Conservation (phyloP, 2,329 filamentous ascomycete genomes). For the Alternaria alternata region DNA sequence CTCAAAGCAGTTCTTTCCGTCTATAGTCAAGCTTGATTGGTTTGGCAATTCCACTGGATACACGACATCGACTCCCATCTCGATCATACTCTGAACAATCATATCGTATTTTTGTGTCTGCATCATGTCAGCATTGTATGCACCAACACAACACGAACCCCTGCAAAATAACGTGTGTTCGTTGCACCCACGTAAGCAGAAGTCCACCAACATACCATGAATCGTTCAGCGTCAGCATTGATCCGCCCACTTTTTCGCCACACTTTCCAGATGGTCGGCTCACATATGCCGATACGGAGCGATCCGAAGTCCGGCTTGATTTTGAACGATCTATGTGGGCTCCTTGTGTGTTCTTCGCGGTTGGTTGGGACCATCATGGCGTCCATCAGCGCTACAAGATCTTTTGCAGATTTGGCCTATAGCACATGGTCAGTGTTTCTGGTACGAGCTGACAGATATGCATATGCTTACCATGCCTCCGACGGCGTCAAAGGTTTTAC, state of each 20-base stretch:
- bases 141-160: constrained; percentile 3
- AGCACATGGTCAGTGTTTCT: constrained; percentile 5
- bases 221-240: constrained; percentile 48
- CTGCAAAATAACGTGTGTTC: not conserved
- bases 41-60: constrained; percentile 46
- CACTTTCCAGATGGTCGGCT: constrained; percentile 46
- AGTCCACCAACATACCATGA: constrained; percentile 41
- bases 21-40: constrained; percentile 40
- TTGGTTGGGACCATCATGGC: constrained; percentile 45
- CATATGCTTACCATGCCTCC: constrained; percentile 41
- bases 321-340: constrained; percentile 37
- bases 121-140: constrained; percentile 20
- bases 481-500: constrained; percentile 46
- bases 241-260: constrained; percentile 47
- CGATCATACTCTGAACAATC: constrained; percentile 46
- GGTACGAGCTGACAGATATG: not conserved
- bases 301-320: constrained; percentile 44
- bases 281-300: constrained; percentile 47
- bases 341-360: constrained; percentile 33
- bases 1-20: constrained; percentile 47
- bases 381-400: constrained; percentile 43
- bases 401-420: constrained; percentile 47
- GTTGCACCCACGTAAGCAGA: constrained; percentile 5
- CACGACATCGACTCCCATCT: constrained; percentile 47
- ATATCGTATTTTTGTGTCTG: constrained; percentile 48